Conservation (phyloP, 352 stramenopile genomes). For the Pythium sp. region DNA sequence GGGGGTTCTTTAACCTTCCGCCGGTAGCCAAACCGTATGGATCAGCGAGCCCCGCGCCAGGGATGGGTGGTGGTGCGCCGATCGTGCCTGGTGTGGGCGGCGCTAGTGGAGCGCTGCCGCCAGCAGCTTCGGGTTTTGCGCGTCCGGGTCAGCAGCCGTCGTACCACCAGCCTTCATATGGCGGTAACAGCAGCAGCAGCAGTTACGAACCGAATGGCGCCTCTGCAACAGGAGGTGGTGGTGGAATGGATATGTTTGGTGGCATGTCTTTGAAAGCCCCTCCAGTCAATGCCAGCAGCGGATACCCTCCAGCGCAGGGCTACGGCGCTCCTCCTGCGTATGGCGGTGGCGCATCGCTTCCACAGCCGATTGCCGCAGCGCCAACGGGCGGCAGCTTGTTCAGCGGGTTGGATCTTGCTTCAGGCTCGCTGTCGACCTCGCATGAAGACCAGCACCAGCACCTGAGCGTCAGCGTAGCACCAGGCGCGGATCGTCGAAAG, state of each 20-base stretch:
- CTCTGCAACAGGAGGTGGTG: slow-evolving; percentile 11
- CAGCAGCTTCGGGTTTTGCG: slow-evolving; percentile 9
- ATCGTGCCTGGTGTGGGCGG: slow-evolving; percentile 5
- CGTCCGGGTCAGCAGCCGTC: slow-evolving; percentile 15
- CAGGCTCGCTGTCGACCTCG: slow-evolving; percentile 16
- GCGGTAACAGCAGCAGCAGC: slow-evolving; percentile 7
- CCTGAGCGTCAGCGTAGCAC: background rate
- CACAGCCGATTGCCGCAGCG: background rate
- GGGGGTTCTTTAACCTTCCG: slow-evolving; percentile 85
- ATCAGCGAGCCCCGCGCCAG: slow-evolving; percentile 8
- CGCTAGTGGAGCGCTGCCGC: slow-evolving; percentile 10
- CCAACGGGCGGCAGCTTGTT: slow-evolving; percentile 31
- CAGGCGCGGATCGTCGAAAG: slow-evolving; percentile 35
- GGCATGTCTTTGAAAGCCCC: slow-evolving; percentile 65
- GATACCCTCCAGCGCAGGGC: slow-evolving; percentile 7
- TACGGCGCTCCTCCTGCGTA: slow-evolving; percentile 30
- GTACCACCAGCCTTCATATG: slow-evolving; percentile 16
- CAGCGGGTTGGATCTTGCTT: slow-evolving; percentile 48
- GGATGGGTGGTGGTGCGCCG: slow-evolving; percentile 2
- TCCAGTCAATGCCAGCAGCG: slow-evolving; percentile 4
- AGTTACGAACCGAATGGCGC: slow-evolving; percentile 14
- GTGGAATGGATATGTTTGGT: slow-evolving; percentile 63
- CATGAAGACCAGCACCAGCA: slow-evolving; percentile 22
- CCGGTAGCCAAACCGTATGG: slow-evolving; percentile 47
- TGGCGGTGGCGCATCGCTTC: slow-evolving; percentile 9